Evolutionary conservation across 768 basidiomycete species (phyloP), one percentile per base, ranked within the genome.

Genomic region (Russula sp.): DNA sequence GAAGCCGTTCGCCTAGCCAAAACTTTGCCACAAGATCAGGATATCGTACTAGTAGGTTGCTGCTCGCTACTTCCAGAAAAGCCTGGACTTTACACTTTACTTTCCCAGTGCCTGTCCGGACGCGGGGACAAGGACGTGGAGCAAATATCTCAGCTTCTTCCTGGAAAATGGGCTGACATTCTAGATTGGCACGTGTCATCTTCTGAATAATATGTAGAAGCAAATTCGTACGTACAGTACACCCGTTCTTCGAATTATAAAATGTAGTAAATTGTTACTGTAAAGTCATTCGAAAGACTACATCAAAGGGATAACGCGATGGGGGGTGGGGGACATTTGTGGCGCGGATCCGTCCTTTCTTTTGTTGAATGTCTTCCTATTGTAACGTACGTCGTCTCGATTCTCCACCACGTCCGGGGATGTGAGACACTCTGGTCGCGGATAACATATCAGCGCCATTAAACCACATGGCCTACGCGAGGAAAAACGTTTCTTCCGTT

Each of bases 71-170:
- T 40, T 57, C 44, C 63, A 34, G 18, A 18, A 11, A n/a, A 11
- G 18, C 16, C 7, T 8, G 47, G 63, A 70, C 39, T 45, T 51
- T 13, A 22, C 11, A 49, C 6, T 4, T 61, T 18, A 20, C 18
- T 55, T 39, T 54, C 9, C 48, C 63, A 95, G 91, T 97, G 94
- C 71, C 78, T 98, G 56, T 95, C 92, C 58, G 96, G 96, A 55
- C 85, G 96, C 66, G 97, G 97, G 18, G 94, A 98, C 75, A 98
- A 98, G 75, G 96, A 99, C 71, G 97, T 99, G 4, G 90, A 96
- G 68, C 90, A 98, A 71, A 94, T 99, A 61, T 94, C 89, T n/a
- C 78, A 95, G 70, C 78, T 98, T 45, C 79, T 99, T 59, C 96
- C 96, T 11, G 82, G 82, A 60, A 91, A 96, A 75, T 98, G 95